Conservation (phyloP, 192 early-diverging fungal species). For the Lobulomyces angularis region DNA sequence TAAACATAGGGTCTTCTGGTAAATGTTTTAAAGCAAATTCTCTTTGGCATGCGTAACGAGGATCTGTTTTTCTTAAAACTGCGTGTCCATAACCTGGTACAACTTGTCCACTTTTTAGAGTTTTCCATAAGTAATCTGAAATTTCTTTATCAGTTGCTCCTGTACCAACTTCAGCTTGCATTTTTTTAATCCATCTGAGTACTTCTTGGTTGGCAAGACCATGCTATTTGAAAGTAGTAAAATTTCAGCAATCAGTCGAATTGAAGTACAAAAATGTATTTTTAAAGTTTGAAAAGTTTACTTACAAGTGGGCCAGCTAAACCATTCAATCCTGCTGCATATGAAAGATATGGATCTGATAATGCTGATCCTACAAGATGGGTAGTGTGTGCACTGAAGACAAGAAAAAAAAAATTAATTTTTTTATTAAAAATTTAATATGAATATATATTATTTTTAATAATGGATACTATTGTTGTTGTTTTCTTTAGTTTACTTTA, state of each 20-base stretch:
- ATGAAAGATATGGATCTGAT: slow-evolving; percentile 96
- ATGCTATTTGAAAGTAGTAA: too few species aligned
- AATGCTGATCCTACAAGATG: slow-evolving; percentile 92
- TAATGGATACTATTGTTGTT: too few species aligned
- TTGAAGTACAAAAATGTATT: too few species aligned
- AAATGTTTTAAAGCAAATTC: slow-evolving; percentile 98
- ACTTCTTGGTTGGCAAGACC: slow-evolving; percentile 99
- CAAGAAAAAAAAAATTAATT: not conserved
- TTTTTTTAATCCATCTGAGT: slow-evolving; percentile 88
- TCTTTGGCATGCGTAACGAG: slow-evolving; percentile 94
- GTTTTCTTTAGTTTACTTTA: too few species aligned
- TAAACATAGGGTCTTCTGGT: slow-evolving; percentile 91
- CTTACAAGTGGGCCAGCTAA: slow-evolving; percentile 95
- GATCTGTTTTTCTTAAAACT: slow-evolving; percentile 92
- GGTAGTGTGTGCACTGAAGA: slow-evolving; percentile 76
- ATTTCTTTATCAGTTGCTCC: slow-evolving; percentile 84
- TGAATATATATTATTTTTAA: too few species aligned
- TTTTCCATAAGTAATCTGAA: slow-evolving; percentile 93
- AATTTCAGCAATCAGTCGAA: too few species aligned
- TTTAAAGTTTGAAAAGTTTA: too few species aligned
- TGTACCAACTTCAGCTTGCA: slow-evolving; percentile 76
- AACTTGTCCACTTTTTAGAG: slow-evolving; percentile 89
- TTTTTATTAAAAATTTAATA: not conserved
- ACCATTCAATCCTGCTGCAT: slow-evolving; percentile 92
- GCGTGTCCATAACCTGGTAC: slow-evolving; percentile 99